Evolutionary conservation across 768 basidiomycete genomes (phyloP).

Genomic region (Kwoniella pini): DNA sequence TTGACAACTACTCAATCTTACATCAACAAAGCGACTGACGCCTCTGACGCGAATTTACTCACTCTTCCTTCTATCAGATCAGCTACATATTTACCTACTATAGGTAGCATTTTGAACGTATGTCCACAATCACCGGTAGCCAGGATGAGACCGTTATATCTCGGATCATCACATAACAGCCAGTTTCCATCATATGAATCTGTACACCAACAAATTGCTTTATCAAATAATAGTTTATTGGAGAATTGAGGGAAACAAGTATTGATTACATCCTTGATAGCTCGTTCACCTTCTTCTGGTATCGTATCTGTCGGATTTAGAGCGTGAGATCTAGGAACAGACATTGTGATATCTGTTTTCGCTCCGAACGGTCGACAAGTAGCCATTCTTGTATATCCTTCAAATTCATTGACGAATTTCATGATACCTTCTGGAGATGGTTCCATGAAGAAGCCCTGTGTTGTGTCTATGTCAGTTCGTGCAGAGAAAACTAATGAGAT

Average conservation of each 20-base stretch:
- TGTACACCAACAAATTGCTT: conserved; percentile 48
- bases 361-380: conserved; percentile 35
- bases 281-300: conserved; percentile 31
- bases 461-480: not conserved
- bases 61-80: conserved; percentile 49
- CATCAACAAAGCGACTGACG: too few relatives aligned
- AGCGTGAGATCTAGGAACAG: conserved; percentile 53
- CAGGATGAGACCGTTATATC: conserved; percentile 31
- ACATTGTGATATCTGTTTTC: conserved; percentile 20
- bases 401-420: conserved; percentile 52
- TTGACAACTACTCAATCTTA: conserved; percentile 2
- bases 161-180: conserved; percentile 46
- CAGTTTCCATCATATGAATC: conserved; percentile 46
- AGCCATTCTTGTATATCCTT: conserved; percentile 43
- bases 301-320: conserved; percentile 50
- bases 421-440: conserved; percentile 31
- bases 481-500: not conserved
- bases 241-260: conserved; percentile 40
- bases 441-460: conserved; percentile 53
- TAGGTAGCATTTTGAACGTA: conserved; percentile 45
- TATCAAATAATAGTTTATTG: conserved; percentile 22
- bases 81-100: conserved; percentile 39
- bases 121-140: conserved; percentile 47
- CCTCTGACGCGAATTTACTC: conserved; percentile 1
- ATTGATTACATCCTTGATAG: conserved; percentile 37